Evolutionary conservation across 257 asterid species (phyloP), one percentile per base, ranked within the genome.

Genomic region (Agastache rugosa): DNA sequence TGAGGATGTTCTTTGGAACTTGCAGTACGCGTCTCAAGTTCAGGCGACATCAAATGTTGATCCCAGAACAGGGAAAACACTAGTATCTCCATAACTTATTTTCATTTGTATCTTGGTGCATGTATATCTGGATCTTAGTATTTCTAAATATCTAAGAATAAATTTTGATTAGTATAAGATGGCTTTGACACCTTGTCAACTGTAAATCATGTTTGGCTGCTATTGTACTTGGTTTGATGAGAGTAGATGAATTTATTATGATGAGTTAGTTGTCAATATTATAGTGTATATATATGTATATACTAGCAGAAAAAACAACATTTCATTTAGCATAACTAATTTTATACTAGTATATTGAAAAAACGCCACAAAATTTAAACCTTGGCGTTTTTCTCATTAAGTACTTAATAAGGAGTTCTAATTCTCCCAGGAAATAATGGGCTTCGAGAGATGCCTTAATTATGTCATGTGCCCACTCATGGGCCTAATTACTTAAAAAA

Each of bases 1-100:
- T 25, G 96, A 90, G 78, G 96, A 90, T 17, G 75, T 90, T 27
- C 87, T 88, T 14, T 90, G 91, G 96, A 87, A 87, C 81, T 81
- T 90, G 79, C 90, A 86, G 77, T 86, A 87, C 68, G 96, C 96
- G 11, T 85, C 91, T 77, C 96, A 88, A 77, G 82, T 83, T 71
- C 93, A 90, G 78, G 83, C 83, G 14, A 67, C 86, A 11, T 76
- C 86, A 4, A 82, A 82, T 23, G 81, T 70, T 34, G 88, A 86
- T 65, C 72, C 75, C 6, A 84, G 76, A 69, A 68, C 67, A 41
- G 84, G 80, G 34, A 79, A 76, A 67, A 15, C 79, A 45, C 27
- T 64, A 19, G 5, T 16, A 2, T 79, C 86, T 25, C 85, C 81
- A 22, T 83, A 53, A 56, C 10, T 42, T 41, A 8, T 59, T 37